These are phyloP conservation scores for Pseudonectria buxi DNA, from an alignment of 2,329 filamentous ascomycete genomes.

Conservation along the genomic window DNA sequence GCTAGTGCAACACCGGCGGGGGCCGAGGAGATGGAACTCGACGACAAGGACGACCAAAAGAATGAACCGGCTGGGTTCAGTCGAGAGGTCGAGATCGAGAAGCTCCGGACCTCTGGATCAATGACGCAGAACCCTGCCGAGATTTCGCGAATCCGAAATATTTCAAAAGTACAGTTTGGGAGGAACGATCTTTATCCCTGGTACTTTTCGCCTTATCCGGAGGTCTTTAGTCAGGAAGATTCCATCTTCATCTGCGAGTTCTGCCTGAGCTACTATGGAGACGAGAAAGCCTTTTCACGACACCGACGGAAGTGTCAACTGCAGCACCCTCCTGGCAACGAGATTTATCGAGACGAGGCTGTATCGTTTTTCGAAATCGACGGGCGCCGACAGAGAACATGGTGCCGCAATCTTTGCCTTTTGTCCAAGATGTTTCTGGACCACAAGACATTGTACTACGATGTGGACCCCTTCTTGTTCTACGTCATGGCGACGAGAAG, in stretches of 20 bases:
- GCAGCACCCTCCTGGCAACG: slow-evolving; percentile 90
- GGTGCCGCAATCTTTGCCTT: slow-evolving; percentile 92
- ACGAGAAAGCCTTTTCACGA: slow-evolving; percentile 72
- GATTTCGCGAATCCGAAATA: slow-evolving; percentile 89
- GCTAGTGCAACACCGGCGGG: slow-evolving; percentile 38
- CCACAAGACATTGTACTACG: slow-evolving; percentile 97
- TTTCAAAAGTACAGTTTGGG: slow-evolving; percentile 91
- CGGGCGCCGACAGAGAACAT: slow-evolving; percentile 85
- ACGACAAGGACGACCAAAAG: slow-evolving; percentile 42
- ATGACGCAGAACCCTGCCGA: slow-evolving; percentile 99
- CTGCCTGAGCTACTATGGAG: slow-evolving; percentile 85
- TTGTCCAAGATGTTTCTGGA: slow-evolving; percentile 95
- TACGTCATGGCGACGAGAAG: slow-evolving; percentile 94
- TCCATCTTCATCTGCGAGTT: slow-evolving; percentile 97
- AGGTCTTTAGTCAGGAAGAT: slow-evolving; percentile 80
- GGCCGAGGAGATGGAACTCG: slow-evolving; percentile 48
- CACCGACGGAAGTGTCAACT: slow-evolving; percentile 87
- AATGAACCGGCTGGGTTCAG: slow-evolving; percentile 55
- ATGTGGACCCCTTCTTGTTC: slow-evolving; percentile 98
- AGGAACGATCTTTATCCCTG: slow-evolving; percentile 88
- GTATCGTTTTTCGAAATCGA: slow-evolving; percentile 98
- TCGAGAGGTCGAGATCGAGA: slow-evolving; percentile 90
- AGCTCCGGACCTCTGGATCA: slow-evolving; percentile 84
- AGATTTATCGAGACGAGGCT: slow-evolving; percentile 92
- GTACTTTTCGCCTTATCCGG: slow-evolving; percentile 98